Evolutionary conservation across 352 stramenopile genomes (phyloP), one percentile per base, ranked within the genome.

Genomic region (Phytopythium mirpurense): DNA sequence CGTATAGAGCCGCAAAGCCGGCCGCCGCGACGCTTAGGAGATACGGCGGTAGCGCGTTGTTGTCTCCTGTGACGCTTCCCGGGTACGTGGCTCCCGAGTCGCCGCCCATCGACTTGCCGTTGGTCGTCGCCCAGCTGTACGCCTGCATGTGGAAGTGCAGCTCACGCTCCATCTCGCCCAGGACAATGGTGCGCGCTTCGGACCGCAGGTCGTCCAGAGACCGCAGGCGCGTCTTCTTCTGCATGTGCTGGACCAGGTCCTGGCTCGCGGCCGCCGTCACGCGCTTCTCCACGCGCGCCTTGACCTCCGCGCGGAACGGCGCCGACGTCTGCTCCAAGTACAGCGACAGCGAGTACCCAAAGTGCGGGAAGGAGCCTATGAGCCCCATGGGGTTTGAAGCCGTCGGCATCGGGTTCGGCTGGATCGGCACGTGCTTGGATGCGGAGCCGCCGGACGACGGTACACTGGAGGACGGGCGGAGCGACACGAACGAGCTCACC

Each of bases 211-310:
- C 71, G 38, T 90, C 80, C 21, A 90, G 56, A 32, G 73, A 88
- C 19, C 80, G 75, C 53, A 90, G 59, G 26, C 80, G 68, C 27
- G 80, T 90, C 65, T 90, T 90, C 68, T 88, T 90, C 50, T 90
- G 80, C 80, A 90, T 90, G 60, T 90, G 80, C 58, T 86, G 77
- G 41, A 90, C 63, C 41, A 90, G 65, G 34, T 90, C 78, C 60
- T 88, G 80, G 23, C 80, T 73, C 2, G 80, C 80, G 7, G 77
- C 78, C 29, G 75, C 63, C 21, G 77, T 90, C 56, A 90, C 80
- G 34, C 77, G 70, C 67, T 88, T 88, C 59, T 90, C 80, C n/a
- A 90, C 70, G 23, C 80, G 73, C n/a, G 63, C 57, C 51, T 88
- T 84, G 2, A 90, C 65, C 51, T 90, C 80, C 0, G 69, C 73